phyloP scores from a whole-genome alignment of 805 yeast species.

The Saitoella complicata region DNA sequence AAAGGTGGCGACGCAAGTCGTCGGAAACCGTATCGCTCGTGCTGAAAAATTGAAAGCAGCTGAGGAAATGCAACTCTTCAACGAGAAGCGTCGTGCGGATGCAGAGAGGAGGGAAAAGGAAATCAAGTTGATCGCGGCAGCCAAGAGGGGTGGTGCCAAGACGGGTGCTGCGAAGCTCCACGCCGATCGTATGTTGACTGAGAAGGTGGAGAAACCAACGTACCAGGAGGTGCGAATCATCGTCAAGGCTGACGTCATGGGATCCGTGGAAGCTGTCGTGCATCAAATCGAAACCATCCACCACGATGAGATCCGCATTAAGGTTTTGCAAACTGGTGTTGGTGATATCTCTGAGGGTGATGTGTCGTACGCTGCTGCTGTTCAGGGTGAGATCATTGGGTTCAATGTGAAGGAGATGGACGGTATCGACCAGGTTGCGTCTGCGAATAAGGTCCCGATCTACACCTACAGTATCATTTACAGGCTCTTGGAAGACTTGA shows the following conservation, averaged over 20 bases:
- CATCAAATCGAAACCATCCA: slow-evolving; percentile 75
- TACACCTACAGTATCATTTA: slow-evolving; percentile 67
- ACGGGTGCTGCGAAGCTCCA: too few relatives aligned
- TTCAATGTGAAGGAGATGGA: slow-evolving; percentile 62
- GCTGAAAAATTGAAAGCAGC: slow-evolving; percentile 39
- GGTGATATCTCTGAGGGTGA: slow-evolving; percentile 61
- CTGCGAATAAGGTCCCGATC: slow-evolving; percentile 38
- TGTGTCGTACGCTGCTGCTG: slow-evolving; percentile 47
- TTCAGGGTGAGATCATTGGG: slow-evolving; percentile 43
- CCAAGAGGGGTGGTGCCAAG: too few relatives aligned
- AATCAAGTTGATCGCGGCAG: too few relatives aligned
- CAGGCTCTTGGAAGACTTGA: slow-evolving; percentile 71
- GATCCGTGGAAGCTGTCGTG: slow-evolving; percentile 83
- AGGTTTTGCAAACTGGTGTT: slow-evolving; percentile 58
- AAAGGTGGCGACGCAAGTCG: slow-evolving; percentile 33
- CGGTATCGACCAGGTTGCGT: slow-evolving; percentile 44
- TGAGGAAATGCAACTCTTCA: slow-evolving; percentile 51
- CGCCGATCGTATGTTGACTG: too few relatives aligned
- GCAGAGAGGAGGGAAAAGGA: slow-evolving; percentile 33
- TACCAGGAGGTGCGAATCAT: slow-evolving; percentile 34
- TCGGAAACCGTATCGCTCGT: slow-evolving; percentile 44
- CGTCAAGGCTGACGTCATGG: slow-evolving; percentile 81
- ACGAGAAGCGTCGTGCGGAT: slow-evolving; percentile 42
- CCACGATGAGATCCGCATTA: slow-evolving; percentile 62
- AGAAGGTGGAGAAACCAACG: too few relatives aligned